Evolutionary conservation across 495 filamentous ascomycete species (phyloP).

Genomic region (Aspergillus nidulans): DNA sequence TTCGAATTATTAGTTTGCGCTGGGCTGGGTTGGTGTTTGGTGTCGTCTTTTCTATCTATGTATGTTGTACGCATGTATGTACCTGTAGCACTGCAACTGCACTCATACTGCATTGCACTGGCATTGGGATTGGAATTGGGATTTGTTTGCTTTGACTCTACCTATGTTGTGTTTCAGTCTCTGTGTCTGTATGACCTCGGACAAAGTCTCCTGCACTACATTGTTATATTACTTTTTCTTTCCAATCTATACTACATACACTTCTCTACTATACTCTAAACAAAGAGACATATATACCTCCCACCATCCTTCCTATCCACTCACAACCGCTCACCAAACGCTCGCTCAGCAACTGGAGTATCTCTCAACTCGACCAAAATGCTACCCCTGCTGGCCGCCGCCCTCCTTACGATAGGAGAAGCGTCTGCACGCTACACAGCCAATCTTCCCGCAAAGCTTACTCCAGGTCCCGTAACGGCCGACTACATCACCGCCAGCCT

Average conservation of each 20-base stretch:
- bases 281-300: not conserved
- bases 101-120: too few species aligned
- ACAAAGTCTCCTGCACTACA: not conserved
- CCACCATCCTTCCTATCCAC: not conserved
- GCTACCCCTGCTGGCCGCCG: not conserved
- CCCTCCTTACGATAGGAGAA: too few species aligned
- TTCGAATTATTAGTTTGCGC: not conserved
- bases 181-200: not conserved
- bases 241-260: not conserved
- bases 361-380: too few species aligned
- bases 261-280: too few species aligned
- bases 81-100: conserved; percentile 1
- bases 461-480: not conserved
- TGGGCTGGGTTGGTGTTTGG: conserved; percentile 6
- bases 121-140: too few species aligned
- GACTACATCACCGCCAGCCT: not conserved
- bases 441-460: conserved; percentile 1
- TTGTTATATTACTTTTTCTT: not conserved
- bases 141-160: not conserved
- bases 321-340: too few species aligned
- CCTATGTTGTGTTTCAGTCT: not conserved
- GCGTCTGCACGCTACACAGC: conserved; percentile 1
- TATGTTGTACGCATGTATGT: not conserved
- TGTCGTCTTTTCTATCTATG: not conserved
- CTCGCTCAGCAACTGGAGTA: too few species aligned